Evolutionary conservation across 208 protist genomes (phyloP), one percentile per base, ranked within the genome.

Genomic region (Crithidia expoeki): DNA sequence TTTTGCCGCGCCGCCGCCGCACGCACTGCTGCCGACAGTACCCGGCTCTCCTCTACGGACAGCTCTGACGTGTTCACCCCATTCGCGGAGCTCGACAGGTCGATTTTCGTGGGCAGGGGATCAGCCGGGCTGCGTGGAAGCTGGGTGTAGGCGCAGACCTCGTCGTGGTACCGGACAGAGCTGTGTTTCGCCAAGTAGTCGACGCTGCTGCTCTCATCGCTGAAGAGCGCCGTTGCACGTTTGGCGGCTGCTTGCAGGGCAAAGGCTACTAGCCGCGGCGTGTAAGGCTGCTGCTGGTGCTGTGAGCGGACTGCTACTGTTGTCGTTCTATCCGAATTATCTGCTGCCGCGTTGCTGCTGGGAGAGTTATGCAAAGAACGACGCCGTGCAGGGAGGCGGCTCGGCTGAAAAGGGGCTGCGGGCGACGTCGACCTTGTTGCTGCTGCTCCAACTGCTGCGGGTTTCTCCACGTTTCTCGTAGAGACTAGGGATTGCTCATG

Each of bases 41-140:
- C 61, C 5, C 47, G 61, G 23, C 61, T 67, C 49, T 44, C 47
- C 46, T 67, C 61, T n/a, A 57, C 61, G 28, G 61, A 52, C 21
- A 67, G 34, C 4, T 67, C 30, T 3, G 34, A 19, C 9, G 61
- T 34, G 49, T n/a, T 57, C 0, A 36, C 23, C 21, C 25, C 47
- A 33, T 19, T 32, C 12, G n/a, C 33, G n/a, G 59, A 28, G 49
- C 9, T 47, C 12, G 61, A 55, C 5, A 67, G 32, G 33, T 57
- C 33, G 6, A 46, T 30, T 0, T 30, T 4, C 9, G 59, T n/a
- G 3, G 59, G 59, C 27, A 32, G 59, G 2, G 59, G 61, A 34
- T 67, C 61, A 14, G 61, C 17, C 0, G 33, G 49, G 14, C n/a
- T 57, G 34, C 61, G 61, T 6, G 61, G 61, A 32, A 44, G 61